A percentile compares a stretch with the other conserved stretches of the same genome.
Conservation (phyloP, 2,329 filamentous ascomycete species). For the Claviceps arundinis region DNA sequence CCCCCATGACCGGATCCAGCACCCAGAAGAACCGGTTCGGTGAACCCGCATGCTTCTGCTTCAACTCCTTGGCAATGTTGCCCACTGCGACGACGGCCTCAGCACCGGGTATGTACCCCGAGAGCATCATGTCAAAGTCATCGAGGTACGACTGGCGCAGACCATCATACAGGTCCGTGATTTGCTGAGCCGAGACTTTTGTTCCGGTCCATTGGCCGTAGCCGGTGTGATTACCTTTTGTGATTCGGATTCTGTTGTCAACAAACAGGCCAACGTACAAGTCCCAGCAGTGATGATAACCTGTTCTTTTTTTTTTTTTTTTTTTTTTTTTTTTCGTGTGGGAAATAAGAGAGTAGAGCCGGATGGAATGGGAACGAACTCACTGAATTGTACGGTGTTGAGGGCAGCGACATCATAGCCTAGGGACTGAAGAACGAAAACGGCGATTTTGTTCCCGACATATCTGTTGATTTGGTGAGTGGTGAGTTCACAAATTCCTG, state of each 20-base stretch:
- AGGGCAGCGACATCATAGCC: slow-evolving; percentile 89
- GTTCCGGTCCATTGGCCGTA: slow-evolving; percentile 84
- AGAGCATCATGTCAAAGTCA: slow-evolving; percentile 87
- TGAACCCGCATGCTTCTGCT: slow-evolving; percentile 44
- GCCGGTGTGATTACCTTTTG: slow-evolving; percentile 80
- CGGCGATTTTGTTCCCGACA: slow-evolving; percentile 95
- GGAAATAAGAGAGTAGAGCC: too few relatives aligned
- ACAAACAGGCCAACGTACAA: too few relatives aligned
- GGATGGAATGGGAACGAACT: slow-evolving; percentile 18
- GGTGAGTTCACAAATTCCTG: too few relatives aligned
- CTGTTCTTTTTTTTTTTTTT: too few relatives aligned
- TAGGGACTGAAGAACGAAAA: slow-evolving; percentile 83
- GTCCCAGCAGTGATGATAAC: too few relatives aligned
- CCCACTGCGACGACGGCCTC: slow-evolving; percentile 75
- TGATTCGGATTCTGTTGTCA: too few relatives aligned
- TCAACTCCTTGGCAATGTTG: slow-evolving; percentile 68
- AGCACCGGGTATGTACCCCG: slow-evolving; percentile 85
- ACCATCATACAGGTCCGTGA: slow-evolving; percentile 71
- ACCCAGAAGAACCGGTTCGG: slow-evolving; percentile 91
- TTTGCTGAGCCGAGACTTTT: slow-evolving; percentile 67
- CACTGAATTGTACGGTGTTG: slow-evolving; percentile 97
- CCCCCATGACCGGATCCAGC: slow-evolving; percentile 95
- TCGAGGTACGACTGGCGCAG: slow-evolving; percentile 73
- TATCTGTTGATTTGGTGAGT: slow-evolving; percentile 43
- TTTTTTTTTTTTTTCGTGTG: too few relatives aligned